A percentile compares a stretch with the other conserved stretches of the same genome.
phyloP scores from a whole-genome alignment of 768 basidiomycete genomes.

The Hemileccinum rubropunctum region DNA sequence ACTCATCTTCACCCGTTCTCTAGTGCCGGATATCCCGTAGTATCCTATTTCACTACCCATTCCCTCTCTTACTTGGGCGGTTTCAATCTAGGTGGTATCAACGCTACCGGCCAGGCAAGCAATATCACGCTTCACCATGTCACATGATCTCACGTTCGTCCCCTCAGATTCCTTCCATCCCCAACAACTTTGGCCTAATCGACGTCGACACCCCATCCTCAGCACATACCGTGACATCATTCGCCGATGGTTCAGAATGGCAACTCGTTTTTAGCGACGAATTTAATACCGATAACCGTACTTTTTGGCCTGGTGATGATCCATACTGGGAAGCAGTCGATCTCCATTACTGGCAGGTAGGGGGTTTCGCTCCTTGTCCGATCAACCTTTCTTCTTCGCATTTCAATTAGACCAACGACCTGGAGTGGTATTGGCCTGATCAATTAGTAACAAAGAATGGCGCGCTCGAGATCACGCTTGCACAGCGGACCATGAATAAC shows the following conservation, averaged over 20 bases:
- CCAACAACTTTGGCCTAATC: conserved; percentile 69
- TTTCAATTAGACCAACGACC: conserved; percentile 53
- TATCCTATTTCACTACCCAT: conserved; percentile 51
- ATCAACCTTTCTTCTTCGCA: not conserved
- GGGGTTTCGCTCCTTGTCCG: conserved; percentile 4
- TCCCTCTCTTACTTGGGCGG: conserved; percentile 50
- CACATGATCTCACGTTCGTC: not conserved
- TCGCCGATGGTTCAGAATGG: conserved; percentile 48
- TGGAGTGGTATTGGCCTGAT: conserved; percentile 89
- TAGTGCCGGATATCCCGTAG: conserved; percentile 64
- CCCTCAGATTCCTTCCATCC: conserved; percentile 51
- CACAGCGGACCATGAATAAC: conserved; percentile 60
- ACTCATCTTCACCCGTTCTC: conserved; percentile 1
- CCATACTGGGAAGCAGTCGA: conserved; percentile 87
- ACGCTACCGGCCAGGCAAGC: conserved; percentile 65
- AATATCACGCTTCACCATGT: not conserved
- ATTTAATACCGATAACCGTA: conserved; percentile 75
- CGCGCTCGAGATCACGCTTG: conserved; percentile 71
- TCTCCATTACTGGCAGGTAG: conserved; percentile 74
- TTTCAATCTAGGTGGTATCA: conserved; percentile 76
- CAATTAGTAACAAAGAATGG: conserved; percentile 75
- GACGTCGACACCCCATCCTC: conserved; percentile 71
- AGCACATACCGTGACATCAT: conserved; percentile 52
- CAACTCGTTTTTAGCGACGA: conserved; percentile 88
- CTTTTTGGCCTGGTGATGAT: conserved; percentile 80